Evolutionary conservation across 371 early-diverging fungal species (phyloP).

Genomic region (Mortierella sp.): DNA sequence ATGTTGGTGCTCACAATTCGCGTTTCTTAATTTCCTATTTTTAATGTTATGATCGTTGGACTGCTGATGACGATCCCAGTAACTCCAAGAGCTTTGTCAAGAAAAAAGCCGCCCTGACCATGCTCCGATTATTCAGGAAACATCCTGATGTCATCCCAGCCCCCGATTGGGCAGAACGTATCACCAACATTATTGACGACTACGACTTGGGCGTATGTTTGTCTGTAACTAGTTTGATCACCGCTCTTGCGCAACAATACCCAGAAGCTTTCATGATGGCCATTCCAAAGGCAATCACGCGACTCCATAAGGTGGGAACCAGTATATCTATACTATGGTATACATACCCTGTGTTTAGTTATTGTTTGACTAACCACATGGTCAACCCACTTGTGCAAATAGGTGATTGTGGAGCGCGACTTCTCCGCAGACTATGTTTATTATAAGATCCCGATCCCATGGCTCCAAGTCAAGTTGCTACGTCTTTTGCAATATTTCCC

Average conservation of each 20-base stretch:
- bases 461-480: constrained; percentile 97
- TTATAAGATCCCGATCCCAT: constrained; percentile 97
- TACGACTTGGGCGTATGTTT: constrained; percentile 92
- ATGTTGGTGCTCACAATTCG: background rate
- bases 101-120: constrained; percentile 96
- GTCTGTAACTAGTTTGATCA: constrained; percentile 85
- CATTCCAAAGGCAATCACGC: constrained; percentile 80
- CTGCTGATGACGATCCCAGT: constrained; percentile 60
- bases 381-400: constrained; percentile 10
- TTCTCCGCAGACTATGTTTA: constrained; percentile 91
- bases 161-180: constrained; percentile 88
- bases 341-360: background rate
- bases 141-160: constrained; percentile 92
- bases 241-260: constrained; percentile 89
- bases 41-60: constrained; percentile 6
- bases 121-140: constrained; percentile 90
- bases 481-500: constrained; percentile 96
- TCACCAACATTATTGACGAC: constrained; percentile 87
- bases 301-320: constrained; percentile 79
- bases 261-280: constrained; percentile 84
- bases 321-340: background rate
- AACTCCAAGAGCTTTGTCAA: constrained; percentile 88
- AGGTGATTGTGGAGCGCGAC: constrained; percentile 91
- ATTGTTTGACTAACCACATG: background rate
- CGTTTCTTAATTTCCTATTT: constrained; percentile 6